Evolutionary conservation across 768 basidiomycete species (phyloP).

Genomic region (Mycena latifolia): DNA sequence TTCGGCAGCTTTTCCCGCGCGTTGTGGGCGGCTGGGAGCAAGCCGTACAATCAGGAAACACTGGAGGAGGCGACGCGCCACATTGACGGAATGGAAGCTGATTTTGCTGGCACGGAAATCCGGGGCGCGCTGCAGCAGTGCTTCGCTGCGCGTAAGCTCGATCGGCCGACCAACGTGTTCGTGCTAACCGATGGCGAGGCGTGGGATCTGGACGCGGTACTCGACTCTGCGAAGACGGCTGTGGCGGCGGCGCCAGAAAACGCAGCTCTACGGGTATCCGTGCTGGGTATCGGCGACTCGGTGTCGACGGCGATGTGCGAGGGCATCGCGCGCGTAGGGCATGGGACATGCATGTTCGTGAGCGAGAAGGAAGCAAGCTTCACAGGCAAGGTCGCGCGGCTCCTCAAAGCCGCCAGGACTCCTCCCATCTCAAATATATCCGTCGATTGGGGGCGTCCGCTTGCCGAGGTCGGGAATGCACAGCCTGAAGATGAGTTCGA

Average conservation of each 20-base stretch:
- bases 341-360: constrained; percentile 54
- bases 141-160: constrained; percentile 42
- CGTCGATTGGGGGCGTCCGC: constrained; percentile 50
- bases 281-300: constrained; percentile 57
- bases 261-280: constrained; percentile 60
- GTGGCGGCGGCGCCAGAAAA: constrained; percentile 36
- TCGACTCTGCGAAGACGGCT: constrained; percentile 32
- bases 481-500: constrained; percentile 28
- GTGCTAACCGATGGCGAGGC: constrained; percentile 60
- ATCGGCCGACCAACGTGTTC: constrained; percentile 54
- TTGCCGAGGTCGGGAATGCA: not conserved
- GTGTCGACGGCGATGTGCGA: constrained; percentile 56
- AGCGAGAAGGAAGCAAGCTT: constrained; percentile 53
- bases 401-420: constrained; percentile 55
- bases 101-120: constrained; percentile 58
- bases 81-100: constrained; percentile 41
- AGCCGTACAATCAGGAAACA: constrained; percentile 37
- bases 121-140: constrained; percentile 45
- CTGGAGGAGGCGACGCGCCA: constrained; percentile 45
- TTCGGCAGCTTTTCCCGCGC: constrained; percentile 45
- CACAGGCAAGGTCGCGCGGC: constrained; percentile 52
- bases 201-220: constrained; percentile 30
- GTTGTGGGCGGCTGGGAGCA: constrained; percentile 48
- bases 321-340: constrained; percentile 54
- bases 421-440: constrained; percentile 50